Evolutionary conservation across 768 basidiomycete genomes (phyloP).

Genomic region (Lyophyllum decastes): DNA sequence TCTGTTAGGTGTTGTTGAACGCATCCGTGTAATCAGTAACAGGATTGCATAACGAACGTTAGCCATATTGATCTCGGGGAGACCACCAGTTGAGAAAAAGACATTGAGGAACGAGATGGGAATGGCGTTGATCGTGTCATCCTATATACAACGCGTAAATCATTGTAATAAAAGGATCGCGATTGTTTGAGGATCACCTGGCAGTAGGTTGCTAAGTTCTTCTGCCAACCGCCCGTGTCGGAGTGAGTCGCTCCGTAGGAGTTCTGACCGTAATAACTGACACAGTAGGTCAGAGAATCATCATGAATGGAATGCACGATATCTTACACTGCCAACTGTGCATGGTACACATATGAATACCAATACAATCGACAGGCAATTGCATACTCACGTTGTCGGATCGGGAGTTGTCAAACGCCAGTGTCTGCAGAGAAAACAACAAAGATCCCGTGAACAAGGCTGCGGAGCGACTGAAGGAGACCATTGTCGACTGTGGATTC

Average conservation of each 20-base stretch:
- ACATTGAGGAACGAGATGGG: conserved; percentile 64
- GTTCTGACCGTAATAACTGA: conserved; percentile 75
- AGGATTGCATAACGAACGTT: conserved; percentile 38
- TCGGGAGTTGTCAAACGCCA: conserved; percentile 32
- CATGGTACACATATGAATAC: background rate
- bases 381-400: conserved; percentile 35
- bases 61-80: conserved; percentile 62
- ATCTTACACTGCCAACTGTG: conserved; percentile 56
- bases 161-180: background rate
- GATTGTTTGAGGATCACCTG: conserved; percentile 22
- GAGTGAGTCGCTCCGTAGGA: conserved; percentile 63
- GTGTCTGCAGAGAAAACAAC: conserved; percentile 7
- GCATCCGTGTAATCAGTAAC: background rate
- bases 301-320: background rate
- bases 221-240: conserved; percentile 58
- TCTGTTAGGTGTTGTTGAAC: conserved; percentile 34
- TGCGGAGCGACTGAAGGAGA: conserved; percentile 1
- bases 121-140: conserved; percentile 56
- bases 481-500: conserved; percentile 7
- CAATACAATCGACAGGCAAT: background rate
- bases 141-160: conserved; percentile 31
- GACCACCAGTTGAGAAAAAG: conserved; percentile 59
- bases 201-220: conserved; percentile 63
- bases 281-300: background rate
- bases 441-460: conserved; percentile 5